phyloP scores from a whole-genome alignment of 352 stramenopile genomes.

The Globisporangium uncinulatum region DNA sequence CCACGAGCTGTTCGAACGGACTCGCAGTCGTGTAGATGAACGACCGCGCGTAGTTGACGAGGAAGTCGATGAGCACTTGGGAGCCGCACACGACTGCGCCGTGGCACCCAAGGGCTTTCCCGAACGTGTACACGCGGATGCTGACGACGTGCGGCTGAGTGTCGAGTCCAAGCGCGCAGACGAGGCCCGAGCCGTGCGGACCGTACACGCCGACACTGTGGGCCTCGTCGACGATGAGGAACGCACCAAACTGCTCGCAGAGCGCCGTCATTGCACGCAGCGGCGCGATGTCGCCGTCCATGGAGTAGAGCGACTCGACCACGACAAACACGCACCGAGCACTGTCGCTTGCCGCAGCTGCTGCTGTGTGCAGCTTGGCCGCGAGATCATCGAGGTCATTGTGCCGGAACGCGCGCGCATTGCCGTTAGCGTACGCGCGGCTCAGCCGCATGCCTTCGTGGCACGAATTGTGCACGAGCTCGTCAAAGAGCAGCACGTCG shows the following conservation, averaged over 20 bases:
- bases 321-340: conserved; percentile 86
- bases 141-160: conserved; percentile 68
- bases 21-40: conserved; percentile 98
- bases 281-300: conserved; percentile 96
- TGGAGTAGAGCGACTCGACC: conserved; percentile 98
- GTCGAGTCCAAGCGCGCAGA: conserved; percentile 71
- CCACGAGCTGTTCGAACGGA: conserved; percentile 88
- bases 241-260: conserved; percentile 72
- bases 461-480: conserved; percentile 96
- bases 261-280: conserved; percentile 82
- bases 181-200: conserved; percentile 62
- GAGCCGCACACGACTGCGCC: conserved; percentile 92
- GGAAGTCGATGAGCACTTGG: conserved; percentile 87
- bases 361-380: conserved; percentile 7
- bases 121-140: conserved; percentile 94
- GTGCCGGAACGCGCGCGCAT: conserved; percentile 79
- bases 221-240: conserved; percentile 96
- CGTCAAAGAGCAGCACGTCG: conserved; percentile 95
- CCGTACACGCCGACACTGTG: conserved; percentile 92
- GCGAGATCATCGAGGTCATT: conserved; percentile 88
- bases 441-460: conserved; percentile 92
- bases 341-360: not conserved
- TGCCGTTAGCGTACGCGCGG: conserved; percentile 42
- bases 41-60: conserved; percentile 96
- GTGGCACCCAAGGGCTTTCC: conserved; percentile 95